Conservation (phyloP, 2,329 filamentous ascomycete species). For the Dothistroma pini region DNA sequence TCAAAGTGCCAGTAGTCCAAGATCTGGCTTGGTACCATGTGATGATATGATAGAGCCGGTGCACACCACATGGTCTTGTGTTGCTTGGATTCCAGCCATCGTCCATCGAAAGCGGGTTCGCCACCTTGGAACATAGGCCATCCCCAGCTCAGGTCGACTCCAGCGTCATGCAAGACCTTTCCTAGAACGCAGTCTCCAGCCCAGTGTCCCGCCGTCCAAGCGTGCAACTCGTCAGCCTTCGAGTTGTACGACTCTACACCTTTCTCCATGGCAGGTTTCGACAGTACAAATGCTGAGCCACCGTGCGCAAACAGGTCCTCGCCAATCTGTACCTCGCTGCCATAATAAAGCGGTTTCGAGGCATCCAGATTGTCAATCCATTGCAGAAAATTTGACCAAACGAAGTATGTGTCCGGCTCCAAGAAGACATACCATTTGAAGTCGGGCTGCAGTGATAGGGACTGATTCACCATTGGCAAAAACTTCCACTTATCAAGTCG, state of each 20-base stretch:
- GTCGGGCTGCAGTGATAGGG: slow-evolving; percentile 39
- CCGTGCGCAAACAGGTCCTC: slow-evolving; percentile 41
- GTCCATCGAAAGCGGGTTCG: slow-evolving; percentile 37
- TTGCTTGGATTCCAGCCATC: slow-evolving; percentile 33
- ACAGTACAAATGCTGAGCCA: slow-evolving; percentile 43
- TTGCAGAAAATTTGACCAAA: slow-evolving; percentile 51
- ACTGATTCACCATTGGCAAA: slow-evolving; percentile 41
- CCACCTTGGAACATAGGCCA: slow-evolving; percentile 46
- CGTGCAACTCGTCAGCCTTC: slow-evolving; percentile 41
- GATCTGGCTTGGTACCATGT: slow-evolving; percentile 28
- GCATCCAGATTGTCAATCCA: slow-evolving; percentile 53
- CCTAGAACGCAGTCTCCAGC: slow-evolving; percentile 54
- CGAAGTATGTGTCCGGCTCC: slow-evolving; percentile 56
- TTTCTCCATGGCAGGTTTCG: slow-evolving; percentile 37
- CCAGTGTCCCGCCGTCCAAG: slow-evolving; percentile 46
- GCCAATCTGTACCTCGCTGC: slow-evolving; percentile 50
- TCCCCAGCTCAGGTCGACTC: slow-evolving; percentile 41
- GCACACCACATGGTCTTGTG: slow-evolving; percentile 40
- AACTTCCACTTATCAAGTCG: slow-evolving; percentile 53
- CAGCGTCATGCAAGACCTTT: slow-evolving; percentile 43
- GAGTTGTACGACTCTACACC: slow-evolving; percentile 38
- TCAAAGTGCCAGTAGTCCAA: slow-evolving; percentile 31
- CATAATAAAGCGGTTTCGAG: slow-evolving; percentile 50
- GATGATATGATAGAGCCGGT: slow-evolving; percentile 39
- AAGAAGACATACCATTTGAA: slow-evolving; percentile 59